Evolutionary conservation across 2,329 filamentous ascomycete species (phyloP), one percentile per base, ranked within the genome.

Genomic region (Xylaria sp.): DNA sequence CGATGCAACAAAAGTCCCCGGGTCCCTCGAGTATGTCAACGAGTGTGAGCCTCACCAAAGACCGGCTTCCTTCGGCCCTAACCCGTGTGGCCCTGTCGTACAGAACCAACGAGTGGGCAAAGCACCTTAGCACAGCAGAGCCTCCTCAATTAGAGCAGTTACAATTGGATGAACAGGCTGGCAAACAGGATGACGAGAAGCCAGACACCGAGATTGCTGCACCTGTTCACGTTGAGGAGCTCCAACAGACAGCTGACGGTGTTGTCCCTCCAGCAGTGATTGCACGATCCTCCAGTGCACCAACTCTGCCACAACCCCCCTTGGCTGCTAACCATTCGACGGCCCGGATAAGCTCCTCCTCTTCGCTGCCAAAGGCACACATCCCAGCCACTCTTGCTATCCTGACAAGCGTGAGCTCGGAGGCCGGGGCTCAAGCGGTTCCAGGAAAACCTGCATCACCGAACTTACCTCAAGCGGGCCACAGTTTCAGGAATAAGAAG

Each of bases 91-190:
- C 94, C 1, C 84, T 93, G 78, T 92, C 92, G 0, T 97, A 96
- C 77, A 89, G 95, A 66, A 98, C 94, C 1, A 97, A 97, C 73
- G 95, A 98, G 81, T 98, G 95, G 95, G 94, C 94, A 0, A 98
- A 97, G 79, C 94, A 97, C 79, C 85, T 97, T 12, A 89, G 90
- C 71, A 83, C 87, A 51, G 94, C 95, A 7, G 94, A 98, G 18
- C 82, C 84, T 5, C 94, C 94, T 1, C 87, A 90, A 57, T 80
- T 87, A 0, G 90, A 93, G 8, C 86, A 89, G 1, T 79, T 92
- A 13, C 83, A 87, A 28, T 77, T 88, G 3, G 76, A 85, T 71
- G 79, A 85, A 74, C 68, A 81, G 75, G 71, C 81, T 71, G 73
- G 77, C 20, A 77, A 79, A 7, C 71, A 73, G 15, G 56, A 71